These are phyloP conservation scores for Lizonia empirigonia DNA, from an alignment of 2,329 filamentous ascomycete species.

Conservation along the genomic window DNA sequence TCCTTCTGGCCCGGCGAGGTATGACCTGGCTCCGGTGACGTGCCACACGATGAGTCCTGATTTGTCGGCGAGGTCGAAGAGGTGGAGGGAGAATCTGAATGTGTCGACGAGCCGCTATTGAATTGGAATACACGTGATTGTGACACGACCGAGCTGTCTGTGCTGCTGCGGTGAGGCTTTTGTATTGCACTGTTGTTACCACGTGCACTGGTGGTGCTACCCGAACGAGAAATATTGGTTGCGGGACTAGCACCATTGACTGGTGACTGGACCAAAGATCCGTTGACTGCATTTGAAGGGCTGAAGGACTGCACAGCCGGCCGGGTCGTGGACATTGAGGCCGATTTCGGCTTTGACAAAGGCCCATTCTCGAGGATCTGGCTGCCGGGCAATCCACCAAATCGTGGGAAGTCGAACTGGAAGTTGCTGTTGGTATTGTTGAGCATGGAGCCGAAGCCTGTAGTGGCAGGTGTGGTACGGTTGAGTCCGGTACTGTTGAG, in stretches of 20 bases:
- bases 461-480: conserved; percentile 55
- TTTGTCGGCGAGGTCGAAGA: conserved; percentile 59
- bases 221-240: conserved; percentile 40
- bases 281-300: conserved; percentile 40
- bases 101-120: conserved; percentile 54
- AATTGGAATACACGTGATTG: conserved; percentile 58
- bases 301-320: conserved; percentile 45
- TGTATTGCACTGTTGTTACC: conserved; percentile 25
- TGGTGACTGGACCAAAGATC: conserved; percentile 35
- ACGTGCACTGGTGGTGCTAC: conserved; percentile 36
- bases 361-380: conserved; percentile 59
- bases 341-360: conserved; percentile 40
- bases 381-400: conserved; percentile 67
- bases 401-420: conserved; percentile 94
- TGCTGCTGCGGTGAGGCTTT: conserved; percentile 40
- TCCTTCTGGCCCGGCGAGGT: conserved; percentile 77
- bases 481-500: conserved; percentile 58
- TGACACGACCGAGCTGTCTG: conserved; percentile 49
- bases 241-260: conserved; percentile 40
- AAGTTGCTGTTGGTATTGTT: conserved; percentile 70
- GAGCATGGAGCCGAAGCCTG: conserved; percentile 53
- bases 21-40: conserved; percentile 76
- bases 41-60: conserved; percentile 68
- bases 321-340: conserved; percentile 35
- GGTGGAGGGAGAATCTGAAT: conserved; percentile 58